Conservation (phyloP, 2,329 filamentous ascomycete species). For the Emericellopsis cladophorae region DNA sequence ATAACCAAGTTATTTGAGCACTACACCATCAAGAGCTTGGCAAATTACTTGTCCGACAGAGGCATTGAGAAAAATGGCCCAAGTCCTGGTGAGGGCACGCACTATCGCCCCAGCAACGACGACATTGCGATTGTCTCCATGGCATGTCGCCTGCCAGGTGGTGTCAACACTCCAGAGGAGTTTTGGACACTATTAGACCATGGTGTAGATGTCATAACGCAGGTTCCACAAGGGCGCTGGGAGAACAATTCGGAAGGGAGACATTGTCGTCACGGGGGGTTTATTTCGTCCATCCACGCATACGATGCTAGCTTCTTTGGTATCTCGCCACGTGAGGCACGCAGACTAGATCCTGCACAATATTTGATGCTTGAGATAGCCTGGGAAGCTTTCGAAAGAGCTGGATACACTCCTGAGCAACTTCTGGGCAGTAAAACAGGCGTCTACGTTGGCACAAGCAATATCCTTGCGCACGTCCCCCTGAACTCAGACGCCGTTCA, state of each 20-base stretch:
- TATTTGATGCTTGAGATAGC: slow-evolving; percentile 32
- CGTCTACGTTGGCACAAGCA: slow-evolving; percentile 30
- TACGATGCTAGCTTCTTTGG: slow-evolving; percentile 34
- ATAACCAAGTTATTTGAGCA: slow-evolving; percentile 6
- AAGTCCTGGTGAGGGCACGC: background rate
- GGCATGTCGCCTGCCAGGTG: slow-evolving; percentile 25
- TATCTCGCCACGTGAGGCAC: slow-evolving; percentile 30
- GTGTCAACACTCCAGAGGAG: slow-evolving; percentile 20
- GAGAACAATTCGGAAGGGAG: slow-evolving; percentile 20
- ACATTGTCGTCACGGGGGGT: slow-evolving; percentile 6
- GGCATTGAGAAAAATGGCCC: background rate
- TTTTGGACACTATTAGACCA: slow-evolving; percentile 24
- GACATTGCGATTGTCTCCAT: slow-evolving; percentile 25
- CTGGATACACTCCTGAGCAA: slow-evolving; percentile 28
- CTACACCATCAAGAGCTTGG: slow-evolving; percentile 6
- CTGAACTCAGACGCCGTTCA: background rate
- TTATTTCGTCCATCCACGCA: slow-evolving; percentile 8
- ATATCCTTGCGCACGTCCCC: background rate
- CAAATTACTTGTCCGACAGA: slow-evolving; percentile 2
- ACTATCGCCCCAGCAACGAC: background rate
- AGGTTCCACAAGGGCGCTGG: slow-evolving; percentile 28
- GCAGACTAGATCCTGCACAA: slow-evolving; percentile 34
- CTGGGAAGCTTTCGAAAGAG: slow-evolving; percentile 35
- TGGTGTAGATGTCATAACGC: slow-evolving; percentile 15
- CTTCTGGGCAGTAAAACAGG: slow-evolving; percentile 29